Conservation (phyloP, 1,139 yeast genomes). For the Taphrina communis region DNA sequence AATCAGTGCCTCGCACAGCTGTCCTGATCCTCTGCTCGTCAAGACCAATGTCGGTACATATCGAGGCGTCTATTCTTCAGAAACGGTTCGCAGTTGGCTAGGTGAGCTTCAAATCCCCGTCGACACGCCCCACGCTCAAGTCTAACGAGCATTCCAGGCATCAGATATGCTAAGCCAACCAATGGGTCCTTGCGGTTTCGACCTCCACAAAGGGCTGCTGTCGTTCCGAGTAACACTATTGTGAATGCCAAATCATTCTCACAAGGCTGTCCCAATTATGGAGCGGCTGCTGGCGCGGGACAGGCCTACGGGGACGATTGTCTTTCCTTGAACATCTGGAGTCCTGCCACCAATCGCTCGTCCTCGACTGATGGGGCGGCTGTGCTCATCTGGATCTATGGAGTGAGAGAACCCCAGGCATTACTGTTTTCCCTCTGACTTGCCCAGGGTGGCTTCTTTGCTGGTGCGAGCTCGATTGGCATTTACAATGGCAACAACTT, state of each 20-base stretch:
- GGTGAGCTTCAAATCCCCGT: background rate
- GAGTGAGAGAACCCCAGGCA: background rate
- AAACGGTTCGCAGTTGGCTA: conserved; percentile 30
- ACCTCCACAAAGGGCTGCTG: conserved; percentile 27
- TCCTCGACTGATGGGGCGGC: conserved; percentile 13
- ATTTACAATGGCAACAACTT: conserved; percentile 25
- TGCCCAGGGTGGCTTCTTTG: conserved; percentile 28
- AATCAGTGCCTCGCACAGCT: background rate
- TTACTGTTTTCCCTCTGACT: too few species aligned
- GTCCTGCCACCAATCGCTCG: conserved; percentile 24
- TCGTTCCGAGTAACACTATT: background rate
- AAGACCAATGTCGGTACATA: conserved; percentile 25
- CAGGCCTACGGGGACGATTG: conserved; percentile 25
- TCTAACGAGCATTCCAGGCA: conserved; percentile 18
- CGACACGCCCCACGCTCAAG: background rate
- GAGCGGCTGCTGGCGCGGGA: conserved; percentile 4
- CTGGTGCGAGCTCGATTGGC: conserved; percentile 8
- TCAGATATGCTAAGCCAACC: conserved; percentile 20
- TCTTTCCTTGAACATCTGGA: conserved; percentile 38
- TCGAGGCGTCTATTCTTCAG: conserved; percentile 19
- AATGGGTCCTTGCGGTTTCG: conserved; percentile 25
- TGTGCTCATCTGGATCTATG: conserved; percentile 36
- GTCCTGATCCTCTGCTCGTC: conserved; percentile 11
- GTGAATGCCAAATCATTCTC: conserved; percentile 25
- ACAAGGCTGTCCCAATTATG: conserved; percentile 19